Conservation (phyloP, 495 filamentous ascomycete species). For the Trichoderma reesei region DNA sequence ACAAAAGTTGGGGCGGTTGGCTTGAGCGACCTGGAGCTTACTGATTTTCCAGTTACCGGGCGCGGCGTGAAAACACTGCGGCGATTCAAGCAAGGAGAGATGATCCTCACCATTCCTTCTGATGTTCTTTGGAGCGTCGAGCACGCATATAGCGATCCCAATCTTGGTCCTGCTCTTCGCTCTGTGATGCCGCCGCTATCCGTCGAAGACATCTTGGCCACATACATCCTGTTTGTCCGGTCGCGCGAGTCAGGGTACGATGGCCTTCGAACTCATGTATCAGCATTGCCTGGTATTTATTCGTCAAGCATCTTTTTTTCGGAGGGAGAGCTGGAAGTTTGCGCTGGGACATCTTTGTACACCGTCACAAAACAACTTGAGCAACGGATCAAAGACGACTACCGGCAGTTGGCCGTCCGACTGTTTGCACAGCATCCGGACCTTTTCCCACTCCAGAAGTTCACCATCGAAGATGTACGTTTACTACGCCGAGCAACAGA, state of each 20-base stretch:
- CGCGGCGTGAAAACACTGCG: constrained; percentile 22
- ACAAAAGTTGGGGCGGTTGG: constrained; percentile 18
- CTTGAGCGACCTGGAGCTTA: constrained; percentile 24
- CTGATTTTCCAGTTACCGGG: constrained; percentile 21
- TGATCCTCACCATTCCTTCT: constrained; percentile 22
- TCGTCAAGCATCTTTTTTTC: constrained; percentile 24
- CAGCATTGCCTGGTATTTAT: constrained; percentile 23
- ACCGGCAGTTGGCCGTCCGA: constrained; percentile 18
- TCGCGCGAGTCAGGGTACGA: constrained; percentile 25
- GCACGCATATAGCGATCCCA: constrained; percentile 24
- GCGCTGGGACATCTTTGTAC: constrained; percentile 23
- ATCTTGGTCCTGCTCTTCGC: constrained; percentile 23
- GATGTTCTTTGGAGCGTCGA: constrained; percentile 24
- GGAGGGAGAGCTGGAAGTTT: constrained; percentile 24
- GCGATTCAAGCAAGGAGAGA: constrained; percentile 23
- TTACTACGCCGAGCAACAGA: constrained; percentile 14
- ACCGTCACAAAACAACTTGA: constrained; percentile 23
- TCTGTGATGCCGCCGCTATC: constrained; percentile 23
- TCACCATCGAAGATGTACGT: constrained; percentile 23
- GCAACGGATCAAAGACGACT: constrained; percentile 20
- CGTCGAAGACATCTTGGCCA: constrained; percentile 24
- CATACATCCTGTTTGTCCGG: constrained; percentile 23
- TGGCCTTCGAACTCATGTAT: constrained; percentile 22
- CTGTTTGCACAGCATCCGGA: constrained; percentile 21
- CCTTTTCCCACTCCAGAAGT: constrained; percentile 23